Evolutionary conservation across 2,329 filamentous ascomycete species (phyloP).

Genomic region (Grosmannia serpens): DNA sequence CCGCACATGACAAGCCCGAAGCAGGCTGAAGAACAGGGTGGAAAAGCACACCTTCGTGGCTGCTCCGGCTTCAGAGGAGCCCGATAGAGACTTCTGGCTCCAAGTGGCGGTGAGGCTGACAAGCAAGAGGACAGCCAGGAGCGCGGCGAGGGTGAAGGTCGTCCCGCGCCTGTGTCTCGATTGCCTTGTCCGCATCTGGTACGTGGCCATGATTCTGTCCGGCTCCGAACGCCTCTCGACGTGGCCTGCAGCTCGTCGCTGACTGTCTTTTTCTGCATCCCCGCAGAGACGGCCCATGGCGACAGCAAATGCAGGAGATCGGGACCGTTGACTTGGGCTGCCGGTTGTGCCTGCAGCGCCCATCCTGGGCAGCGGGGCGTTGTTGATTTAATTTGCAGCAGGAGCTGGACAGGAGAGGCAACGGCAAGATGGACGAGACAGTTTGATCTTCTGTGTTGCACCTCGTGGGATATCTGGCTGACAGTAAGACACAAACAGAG

Average conservation of each 20-base stretch:
- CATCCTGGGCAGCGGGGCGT: neutral
- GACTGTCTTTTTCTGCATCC: neutral
- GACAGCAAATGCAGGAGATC: neutral
- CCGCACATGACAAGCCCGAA: neutral
- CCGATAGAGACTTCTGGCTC: neutral
- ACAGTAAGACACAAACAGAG: too few species aligned
- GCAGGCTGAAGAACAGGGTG: neutral
- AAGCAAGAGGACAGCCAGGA: neutral
- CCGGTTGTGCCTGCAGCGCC: neutral
- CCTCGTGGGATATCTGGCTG: neutral
- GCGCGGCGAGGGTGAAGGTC: neutral
- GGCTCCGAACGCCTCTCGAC: neutral
- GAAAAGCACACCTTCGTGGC: neutral
- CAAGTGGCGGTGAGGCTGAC: neutral
- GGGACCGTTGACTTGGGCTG: neutral
- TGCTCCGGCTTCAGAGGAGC: too few species aligned
- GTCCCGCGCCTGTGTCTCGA: neutral
- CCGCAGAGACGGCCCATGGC: neutral
- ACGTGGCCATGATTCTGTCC: neutral
- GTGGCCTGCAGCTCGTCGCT: neutral
- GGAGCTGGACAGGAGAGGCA: neutral
- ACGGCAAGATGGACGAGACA: neutral
- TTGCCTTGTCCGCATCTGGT: neutral
- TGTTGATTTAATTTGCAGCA: neutral
- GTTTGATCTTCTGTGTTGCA: neutral